Evolutionary conservation across 2,329 filamentous ascomycete species (phyloP).

Genomic region (Fusarium hostae): DNA sequence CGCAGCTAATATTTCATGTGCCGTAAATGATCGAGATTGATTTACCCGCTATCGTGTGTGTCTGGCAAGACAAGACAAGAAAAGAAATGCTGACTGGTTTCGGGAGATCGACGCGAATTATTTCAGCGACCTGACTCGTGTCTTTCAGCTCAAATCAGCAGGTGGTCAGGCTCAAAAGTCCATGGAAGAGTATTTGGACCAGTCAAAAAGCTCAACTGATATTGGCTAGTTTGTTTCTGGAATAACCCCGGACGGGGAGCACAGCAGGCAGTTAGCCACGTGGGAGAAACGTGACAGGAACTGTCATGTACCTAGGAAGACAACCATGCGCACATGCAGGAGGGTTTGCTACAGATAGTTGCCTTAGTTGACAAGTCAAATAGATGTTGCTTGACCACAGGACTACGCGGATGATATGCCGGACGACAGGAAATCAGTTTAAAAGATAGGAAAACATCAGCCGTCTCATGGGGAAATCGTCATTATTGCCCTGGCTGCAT

Average conservation of each 20-base stretch:
- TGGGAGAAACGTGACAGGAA: conserved; percentile 40
- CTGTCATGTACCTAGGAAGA: neutral
- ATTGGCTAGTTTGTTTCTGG: conserved; percentile 14
- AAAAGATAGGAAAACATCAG: neutral
- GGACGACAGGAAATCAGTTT: neutral
- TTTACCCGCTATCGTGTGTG: neutral
- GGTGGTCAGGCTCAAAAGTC: neutral
- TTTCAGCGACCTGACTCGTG: conserved; percentile 38
- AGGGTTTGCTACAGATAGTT: neutral
- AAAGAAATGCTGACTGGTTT: conserved; percentile 21
- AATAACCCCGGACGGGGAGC: conserved; percentile 11
- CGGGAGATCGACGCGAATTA: conserved; percentile 45
- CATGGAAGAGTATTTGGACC: conserved; percentile 9
- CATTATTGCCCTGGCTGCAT: neutral
- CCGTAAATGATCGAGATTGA: neutral
- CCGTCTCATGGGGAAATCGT: neutral
- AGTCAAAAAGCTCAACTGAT: neutral
- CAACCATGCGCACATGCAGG: neutral
- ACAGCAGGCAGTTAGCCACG: conserved; percentile 37
- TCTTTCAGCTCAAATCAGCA: conserved; percentile 9
- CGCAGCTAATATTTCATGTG: neutral
- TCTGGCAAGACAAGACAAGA: neutral
- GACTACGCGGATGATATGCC: neutral
- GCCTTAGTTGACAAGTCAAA: neutral
- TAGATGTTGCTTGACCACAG: too few relatives aligned